Base-by-base conservation (phyloP, 345 rosid species). In the Salix purpurea region DNA sequence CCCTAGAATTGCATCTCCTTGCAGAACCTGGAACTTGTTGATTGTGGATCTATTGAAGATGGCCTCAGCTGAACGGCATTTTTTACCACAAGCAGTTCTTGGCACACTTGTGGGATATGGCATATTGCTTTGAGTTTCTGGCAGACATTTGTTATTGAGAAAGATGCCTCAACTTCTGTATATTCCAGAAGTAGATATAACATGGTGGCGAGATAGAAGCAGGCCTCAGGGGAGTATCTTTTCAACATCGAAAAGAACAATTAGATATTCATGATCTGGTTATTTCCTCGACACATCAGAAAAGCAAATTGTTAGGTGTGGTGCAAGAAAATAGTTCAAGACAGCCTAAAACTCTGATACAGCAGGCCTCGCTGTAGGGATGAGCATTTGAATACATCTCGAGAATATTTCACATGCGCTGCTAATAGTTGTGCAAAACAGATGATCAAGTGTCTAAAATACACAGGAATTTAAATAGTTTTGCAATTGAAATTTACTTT, bases 1-100 rank as follows among this genome's bases (percentile, higher is more conserved):
- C 84, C 89, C 70, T 90, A 78, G 77, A 78, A 73, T 39, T 64
- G 52, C 70, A 54, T 40, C 61, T 7, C 66, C 24, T 6, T 23
- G 61, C 48, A 4, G 12, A 18, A 26, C 28, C 40, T 7, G 15
- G 64, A 44, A 28, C 62, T 72, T 44, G 8, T 19, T 28, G 19
- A 3, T 10, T 2, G 34, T 65, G 61, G 11, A 65, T 74, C 37
- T 5, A 23, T 32, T 10, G 67, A 34, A 23, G 66, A 15, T 30
- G 48, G 19, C 46, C 28, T 72, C 10, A 12, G 48, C 30, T 23
- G 67, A 23, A 1, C 6, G 48, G 12, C 36, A 13, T 44, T 24
- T 23, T 44, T 15, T 12, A 23, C 46, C 37, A 56, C 14, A 23
- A 34, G 5, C 21, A 6, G 50, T 50, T 34, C 19, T 0, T 13